Evolutionary conservation across 441 rosid genomes (phyloP).

Genomic region (Syzygium malaccense): DNA sequence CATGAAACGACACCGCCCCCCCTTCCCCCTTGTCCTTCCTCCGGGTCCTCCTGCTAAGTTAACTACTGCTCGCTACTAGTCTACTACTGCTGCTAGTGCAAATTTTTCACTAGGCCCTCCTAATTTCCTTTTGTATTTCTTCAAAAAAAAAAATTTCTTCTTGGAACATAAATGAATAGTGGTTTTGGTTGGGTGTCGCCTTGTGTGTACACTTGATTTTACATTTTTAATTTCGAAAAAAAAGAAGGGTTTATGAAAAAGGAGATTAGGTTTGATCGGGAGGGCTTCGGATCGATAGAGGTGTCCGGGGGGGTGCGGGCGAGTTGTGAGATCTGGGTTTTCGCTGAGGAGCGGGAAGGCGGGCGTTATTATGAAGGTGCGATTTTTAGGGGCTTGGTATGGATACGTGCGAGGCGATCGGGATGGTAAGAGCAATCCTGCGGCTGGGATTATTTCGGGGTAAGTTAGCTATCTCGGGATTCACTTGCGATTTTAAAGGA

Average conservation of each 20-base stretch:
- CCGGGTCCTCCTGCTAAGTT: background rate
- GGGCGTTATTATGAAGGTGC: background rate
- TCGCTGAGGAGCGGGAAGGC: background rate
- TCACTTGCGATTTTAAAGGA: background rate
- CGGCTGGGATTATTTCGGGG: accelerated
- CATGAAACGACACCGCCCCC: background rate
- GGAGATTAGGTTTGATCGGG: no score
- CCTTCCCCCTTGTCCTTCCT: background rate
- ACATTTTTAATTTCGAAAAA: no score
- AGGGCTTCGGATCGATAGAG: accelerated
- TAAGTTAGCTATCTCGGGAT: background rate
- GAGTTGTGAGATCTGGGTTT: background rate
- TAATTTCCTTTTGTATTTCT: no score
- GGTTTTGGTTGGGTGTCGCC: no score
- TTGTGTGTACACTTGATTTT: no score
- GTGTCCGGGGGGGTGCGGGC: no score
- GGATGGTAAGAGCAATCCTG: accelerated
- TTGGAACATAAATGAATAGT: no score
- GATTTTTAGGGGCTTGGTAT: accelerated
- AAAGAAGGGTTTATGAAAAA: no score
- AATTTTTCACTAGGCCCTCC: no score
- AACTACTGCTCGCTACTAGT: background rate
- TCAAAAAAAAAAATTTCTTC: no score
- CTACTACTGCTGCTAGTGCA: background rate
- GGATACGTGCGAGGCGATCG: accelerated